Percentiles rank a stretch among this genome's conserved stretches.
Evolutionary conservation across 1,139 yeast genomes (phyloP).

Genomic region (Hanseniaspora gamundiae): DNA sequence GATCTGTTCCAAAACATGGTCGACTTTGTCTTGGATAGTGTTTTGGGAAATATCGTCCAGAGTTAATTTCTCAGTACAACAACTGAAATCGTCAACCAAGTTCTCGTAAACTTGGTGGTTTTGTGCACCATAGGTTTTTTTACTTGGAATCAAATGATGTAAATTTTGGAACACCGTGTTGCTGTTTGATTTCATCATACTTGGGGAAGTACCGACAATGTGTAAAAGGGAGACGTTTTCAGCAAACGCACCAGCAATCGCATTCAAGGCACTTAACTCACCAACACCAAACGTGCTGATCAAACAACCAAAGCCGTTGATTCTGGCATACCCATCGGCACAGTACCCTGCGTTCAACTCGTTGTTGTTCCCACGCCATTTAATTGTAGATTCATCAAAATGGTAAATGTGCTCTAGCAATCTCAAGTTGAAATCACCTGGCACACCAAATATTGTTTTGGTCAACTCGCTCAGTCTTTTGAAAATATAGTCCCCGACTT

Average conservation of each 20-base stretch:
- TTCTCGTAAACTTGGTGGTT: slow-evolving; percentile 55
- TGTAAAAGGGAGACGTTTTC: slow-evolving; percentile 54
- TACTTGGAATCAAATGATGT: slow-evolving; percentile 62
- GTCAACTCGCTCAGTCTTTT: slow-evolving; percentile 20
- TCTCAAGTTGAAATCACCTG: slow-evolving; percentile 50
- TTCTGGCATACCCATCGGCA: slow-evolving; percentile 58
- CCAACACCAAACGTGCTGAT: slow-evolving; percentile 67
- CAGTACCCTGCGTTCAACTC: slow-evolving; percentile 48
- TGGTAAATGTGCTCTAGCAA: slow-evolving; percentile 43
- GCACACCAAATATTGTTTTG: slow-evolving; percentile 31
- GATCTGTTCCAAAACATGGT: slow-evolving; percentile 47
- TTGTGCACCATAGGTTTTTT: slow-evolving; percentile 34
- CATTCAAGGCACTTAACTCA: slow-evolving; percentile 56
- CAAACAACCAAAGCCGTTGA: slow-evolving; percentile 43
- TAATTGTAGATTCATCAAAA: slow-evolving; percentile 11
- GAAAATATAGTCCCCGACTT: slow-evolving; percentile 13
- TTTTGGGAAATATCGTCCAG: slow-evolving; percentile 30
- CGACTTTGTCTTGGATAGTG: slow-evolving; percentile 54
- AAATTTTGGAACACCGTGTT: not conserved
- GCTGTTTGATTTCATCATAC: slow-evolving; percentile 10
- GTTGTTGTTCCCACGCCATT: slow-evolving; percentile 43
- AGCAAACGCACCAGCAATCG: slow-evolving; percentile 55
- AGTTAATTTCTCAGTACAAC: slow-evolving; percentile 41
- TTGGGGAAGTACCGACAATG: slow-evolving; percentile 54
- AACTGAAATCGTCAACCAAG: slow-evolving; percentile 45